A percentile compares a stretch with the other conserved stretches of the same genome.
Conservation (phyloP, 2,329 filamentous ascomycete species). For the Lizonia empirigonia region DNA sequence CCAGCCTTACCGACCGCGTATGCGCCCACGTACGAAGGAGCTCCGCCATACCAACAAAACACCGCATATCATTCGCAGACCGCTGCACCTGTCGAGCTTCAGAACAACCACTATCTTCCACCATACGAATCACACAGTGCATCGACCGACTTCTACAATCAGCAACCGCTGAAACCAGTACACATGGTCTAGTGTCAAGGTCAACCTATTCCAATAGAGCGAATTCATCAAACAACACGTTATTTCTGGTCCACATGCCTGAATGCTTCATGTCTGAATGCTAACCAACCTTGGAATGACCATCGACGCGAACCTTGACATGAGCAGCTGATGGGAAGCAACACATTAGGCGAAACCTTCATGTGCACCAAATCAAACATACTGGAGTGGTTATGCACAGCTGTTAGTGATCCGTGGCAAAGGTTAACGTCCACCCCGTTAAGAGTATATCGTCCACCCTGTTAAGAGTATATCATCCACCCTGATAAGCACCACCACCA, state of each 20-base stretch:
- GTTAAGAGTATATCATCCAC: too few species aligned
- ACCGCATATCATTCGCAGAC: conserved; percentile 34
- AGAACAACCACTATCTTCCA: conserved; percentile 25
- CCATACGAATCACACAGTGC: conserved; percentile 26
- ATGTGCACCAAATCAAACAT: background rate
- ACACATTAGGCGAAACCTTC: background rate
- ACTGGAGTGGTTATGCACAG: background rate
- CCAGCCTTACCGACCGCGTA: conserved; percentile 28
- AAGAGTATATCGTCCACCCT: too few species aligned
- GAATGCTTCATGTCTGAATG: background rate
- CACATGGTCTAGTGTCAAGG: conserved; percentile 28
- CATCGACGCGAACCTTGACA: background rate
- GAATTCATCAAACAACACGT: background rate
- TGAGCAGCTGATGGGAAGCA: background rate
- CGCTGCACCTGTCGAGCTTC: conserved; percentile 19
- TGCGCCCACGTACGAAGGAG: conserved; percentile 23
- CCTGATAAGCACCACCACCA: too few species aligned
- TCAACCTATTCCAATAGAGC: background rate
- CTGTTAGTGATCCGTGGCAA: background rate
- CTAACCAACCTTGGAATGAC: background rate
- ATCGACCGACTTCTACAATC: conserved; percentile 28
- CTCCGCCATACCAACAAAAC: conserved; percentile 28
- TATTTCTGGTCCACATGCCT: background rate
- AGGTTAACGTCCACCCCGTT: too few species aligned
- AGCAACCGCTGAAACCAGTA: conserved; percentile 35